Percentiles rank a stretch among this genome's conserved stretches.
phyloP scores from a whole-genome alignment of 2,329 filamentous ascomycete species.

The Alternaria triticina region DNA sequence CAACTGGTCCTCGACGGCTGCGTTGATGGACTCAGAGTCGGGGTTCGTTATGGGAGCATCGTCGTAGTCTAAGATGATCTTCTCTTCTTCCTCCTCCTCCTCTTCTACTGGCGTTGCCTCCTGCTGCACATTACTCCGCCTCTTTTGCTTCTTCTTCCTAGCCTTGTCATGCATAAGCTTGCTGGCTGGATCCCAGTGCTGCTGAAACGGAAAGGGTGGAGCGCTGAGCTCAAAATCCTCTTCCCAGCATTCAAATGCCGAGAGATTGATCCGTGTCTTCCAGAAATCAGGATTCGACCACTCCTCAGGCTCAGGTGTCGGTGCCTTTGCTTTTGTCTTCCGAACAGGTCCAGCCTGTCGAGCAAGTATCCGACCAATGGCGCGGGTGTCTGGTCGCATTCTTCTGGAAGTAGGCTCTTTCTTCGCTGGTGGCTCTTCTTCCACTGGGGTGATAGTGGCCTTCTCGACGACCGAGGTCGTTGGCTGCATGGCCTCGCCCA shows the following conservation, averaged over 20 bases:
- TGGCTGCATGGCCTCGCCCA: slow-evolving; percentile 1
- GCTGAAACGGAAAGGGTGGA: slow-evolving; percentile 87
- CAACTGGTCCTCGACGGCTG: slow-evolving; percentile 39
- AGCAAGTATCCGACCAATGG: slow-evolving; percentile 39
- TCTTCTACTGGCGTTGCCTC: slow-evolving; percentile 47
- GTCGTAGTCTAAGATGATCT: slow-evolving; percentile 42
- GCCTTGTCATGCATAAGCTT: slow-evolving; percentile 62
- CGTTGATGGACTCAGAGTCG: slow-evolving; percentile 26
- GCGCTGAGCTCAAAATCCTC: slow-evolving; percentile 64
- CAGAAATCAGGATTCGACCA: slow-evolving; percentile 67
- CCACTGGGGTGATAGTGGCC: neutral
- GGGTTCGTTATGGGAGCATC: slow-evolving; percentile 30
- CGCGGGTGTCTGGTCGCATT: slow-evolving; percentile 32
- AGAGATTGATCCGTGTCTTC: slow-evolving; percentile 75
- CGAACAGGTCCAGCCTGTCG: slow-evolving; percentile 34
- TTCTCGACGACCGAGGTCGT: neutral
- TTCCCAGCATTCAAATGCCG: slow-evolving; percentile 84
- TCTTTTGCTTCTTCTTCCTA: slow-evolving; percentile 62
- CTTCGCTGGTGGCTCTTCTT: slow-evolving; percentile 4
- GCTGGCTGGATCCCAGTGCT: slow-evolving; percentile 86
- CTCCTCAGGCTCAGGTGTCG: slow-evolving; percentile 33
- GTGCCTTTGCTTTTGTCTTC: slow-evolving; percentile 27
- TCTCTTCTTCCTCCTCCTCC: slow-evolving; percentile 44
- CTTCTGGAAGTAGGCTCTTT: slow-evolving; percentile 25
- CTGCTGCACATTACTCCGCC: slow-evolving; percentile 48